Conservation (phyloP, 164 flowering plant genomes). For the Piper longum region DNA sequence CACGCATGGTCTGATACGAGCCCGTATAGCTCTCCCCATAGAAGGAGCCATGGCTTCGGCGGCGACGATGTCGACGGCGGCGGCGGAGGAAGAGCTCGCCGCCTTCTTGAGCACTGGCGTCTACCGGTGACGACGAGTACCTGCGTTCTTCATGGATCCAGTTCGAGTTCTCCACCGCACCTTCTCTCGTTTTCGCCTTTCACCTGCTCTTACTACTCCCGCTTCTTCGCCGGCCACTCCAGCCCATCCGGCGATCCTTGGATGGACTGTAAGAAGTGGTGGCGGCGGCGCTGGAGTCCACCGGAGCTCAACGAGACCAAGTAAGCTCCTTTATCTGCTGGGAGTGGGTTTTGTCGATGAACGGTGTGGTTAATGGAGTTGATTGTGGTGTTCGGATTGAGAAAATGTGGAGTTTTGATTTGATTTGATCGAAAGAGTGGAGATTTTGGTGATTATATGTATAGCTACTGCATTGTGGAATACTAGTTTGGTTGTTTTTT, state of each 20-base stretch:
- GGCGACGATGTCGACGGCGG: too few species aligned
- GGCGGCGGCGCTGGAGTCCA: constrained; percentile 28
- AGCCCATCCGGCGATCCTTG: not conserved
- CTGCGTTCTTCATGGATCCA: constrained; percentile 58
- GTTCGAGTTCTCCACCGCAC: constrained; percentile 64
- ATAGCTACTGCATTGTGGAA: too few species aligned
- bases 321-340: constrained; percentile 11
- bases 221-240: constrained; percentile 32
- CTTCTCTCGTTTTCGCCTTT: constrained; percentile 53
- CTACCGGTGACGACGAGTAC: constrained; percentile 29
- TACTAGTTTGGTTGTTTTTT: too few species aligned
- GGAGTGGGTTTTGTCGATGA: not conserved
- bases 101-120: constrained; percentile 44
- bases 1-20: too few species aligned
- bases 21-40: too few species aligned
- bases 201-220: constrained; percentile 69
- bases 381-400: not conserved
- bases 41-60: too few species aligned
- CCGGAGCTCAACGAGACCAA: constrained; percentile 46
- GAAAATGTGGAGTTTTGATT: not conserved
- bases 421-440: too few species aligned
- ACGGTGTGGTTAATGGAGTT: not conserved
- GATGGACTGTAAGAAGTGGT: constrained; percentile 17
- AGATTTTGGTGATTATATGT: too few species aligned
- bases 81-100: constrained; percentile 14